phyloP scores from a whole-genome alignment of 768 basidiomycete genomes.

The Termitomyces sp. region DNA sequence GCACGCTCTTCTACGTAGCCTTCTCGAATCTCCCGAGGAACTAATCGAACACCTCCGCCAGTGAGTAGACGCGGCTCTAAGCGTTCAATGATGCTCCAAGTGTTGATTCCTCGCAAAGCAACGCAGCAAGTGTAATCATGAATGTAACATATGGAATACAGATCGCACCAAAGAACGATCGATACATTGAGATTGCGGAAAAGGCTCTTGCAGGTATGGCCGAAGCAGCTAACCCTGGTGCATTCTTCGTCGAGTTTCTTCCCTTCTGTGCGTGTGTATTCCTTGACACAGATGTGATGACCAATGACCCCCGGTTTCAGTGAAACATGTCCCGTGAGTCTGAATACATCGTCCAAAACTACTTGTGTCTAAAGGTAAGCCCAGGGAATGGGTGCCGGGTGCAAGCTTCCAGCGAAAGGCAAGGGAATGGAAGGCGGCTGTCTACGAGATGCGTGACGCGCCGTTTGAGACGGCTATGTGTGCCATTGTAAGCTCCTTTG shows the following conservation, averaged over 20 bases:
- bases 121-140: conserved; percentile 52
- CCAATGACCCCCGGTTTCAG: conserved; percentile 21
- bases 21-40: conserved; percentile 39
- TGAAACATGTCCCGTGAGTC: conserved; percentile 48
- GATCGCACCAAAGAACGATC: conserved; percentile 38
- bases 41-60: conserved; percentile 48
- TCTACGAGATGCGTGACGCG: conserved; percentile 45
- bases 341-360: background rate
- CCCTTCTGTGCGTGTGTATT: conserved; percentile 30
- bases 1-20: conserved; percentile 39
- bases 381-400: conserved; percentile 48
- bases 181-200: conserved; percentile 50
- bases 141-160: conserved; percentile 49
- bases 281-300: background rate
- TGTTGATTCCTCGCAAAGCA: conserved; percentile 26
- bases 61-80: conserved; percentile 26
- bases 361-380: background rate
- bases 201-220: conserved; percentile 48
- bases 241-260: conserved; percentile 49
- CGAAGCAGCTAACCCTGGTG: conserved; percentile 47
- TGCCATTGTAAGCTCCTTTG: conserved; percentile 30
- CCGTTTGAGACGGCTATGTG: conserved; percentile 36
- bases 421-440: conserved; percentile 43
- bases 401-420: conserved; percentile 50
- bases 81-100: background rate